Percentiles rank a stretch among this genome's conserved stretches.
Evolutionary conservation across 495 filamentous ascomycete genomes (phyloP).

Genomic region (Penicillium ochrochloron): DNA sequence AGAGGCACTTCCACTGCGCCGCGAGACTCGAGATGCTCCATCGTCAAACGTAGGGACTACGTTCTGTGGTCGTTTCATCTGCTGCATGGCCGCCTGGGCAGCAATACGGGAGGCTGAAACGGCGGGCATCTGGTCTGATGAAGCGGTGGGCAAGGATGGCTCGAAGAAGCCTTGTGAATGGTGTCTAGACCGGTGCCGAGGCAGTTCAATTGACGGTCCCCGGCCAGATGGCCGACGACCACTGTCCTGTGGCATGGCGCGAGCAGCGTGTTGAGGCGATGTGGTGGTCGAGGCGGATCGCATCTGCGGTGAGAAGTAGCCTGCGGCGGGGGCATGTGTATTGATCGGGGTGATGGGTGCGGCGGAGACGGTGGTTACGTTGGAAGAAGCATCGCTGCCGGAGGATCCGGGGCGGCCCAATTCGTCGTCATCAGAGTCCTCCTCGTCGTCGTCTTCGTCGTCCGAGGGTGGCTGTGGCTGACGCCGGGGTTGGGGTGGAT

Average conservation of each 20-base stretch:
- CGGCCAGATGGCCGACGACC: slow-evolving; percentile 48
- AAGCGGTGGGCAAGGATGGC: slow-evolving; percentile 76
- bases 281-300: slow-evolving; percentile 40
- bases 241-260: slow-evolving; percentile 47
- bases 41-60: slow-evolving; percentile 54
- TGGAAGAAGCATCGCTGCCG: slow-evolving; percentile 59
- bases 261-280: slow-evolving; percentile 36
- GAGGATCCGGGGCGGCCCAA: slow-evolving; percentile 50
- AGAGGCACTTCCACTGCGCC: slow-evolving; percentile 50
- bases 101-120: slow-evolving; percentile 85
- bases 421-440: slow-evolving; percentile 45
- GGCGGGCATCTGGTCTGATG: slow-evolving; percentile 51
- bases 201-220: slow-evolving; percentile 41
- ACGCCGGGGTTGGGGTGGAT: slow-evolving; percentile 22
- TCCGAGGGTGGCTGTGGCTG: slow-evolving; percentile 27
- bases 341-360: slow-evolving; percentile 33
- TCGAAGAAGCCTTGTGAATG: slow-evolving; percentile 91
- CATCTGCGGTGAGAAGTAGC: slow-evolving; percentile 43
- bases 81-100: slow-evolving; percentile 87
- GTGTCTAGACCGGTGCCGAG: slow-evolving; percentile 56
- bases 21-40: slow-evolving; percentile 18
- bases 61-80: slow-evolving; percentile 75
- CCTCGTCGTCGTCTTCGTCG: slow-evolving; percentile 31
- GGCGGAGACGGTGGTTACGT: slow-evolving; percentile 52
- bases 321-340: slow-evolving; percentile 25